Percentiles rank a stretch among this genome's conserved stretches.
phyloP scores from a whole-genome alignment of 768 basidiomycete genomes.

The Suillus fuscotomentosus region DNA sequence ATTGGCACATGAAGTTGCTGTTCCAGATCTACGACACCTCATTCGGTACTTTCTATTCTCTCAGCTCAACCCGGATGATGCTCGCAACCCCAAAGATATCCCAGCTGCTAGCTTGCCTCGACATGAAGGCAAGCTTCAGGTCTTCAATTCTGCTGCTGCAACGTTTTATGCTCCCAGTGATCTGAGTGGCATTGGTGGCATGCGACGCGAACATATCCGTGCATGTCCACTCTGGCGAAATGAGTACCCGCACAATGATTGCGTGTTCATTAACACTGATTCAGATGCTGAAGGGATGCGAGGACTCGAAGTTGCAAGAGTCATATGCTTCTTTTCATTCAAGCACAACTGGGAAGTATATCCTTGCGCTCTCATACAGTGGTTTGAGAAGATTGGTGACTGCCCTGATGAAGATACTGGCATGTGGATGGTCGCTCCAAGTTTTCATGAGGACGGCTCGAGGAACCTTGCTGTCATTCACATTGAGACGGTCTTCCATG shows the following conservation, averaged over 20 bases:
- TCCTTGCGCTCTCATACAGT: constrained; percentile 19
- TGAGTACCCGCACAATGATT: background rate
- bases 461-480: constrained; percentile 3
- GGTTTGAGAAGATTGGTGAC: constrained; percentile 15
- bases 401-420: constrained; percentile 19
- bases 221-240: constrained; percentile 18
- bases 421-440: constrained; percentile 7
- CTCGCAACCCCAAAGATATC: background rate
- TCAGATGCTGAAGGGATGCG: constrained; percentile 9
- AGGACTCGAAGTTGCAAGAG: constrained; percentile 14
- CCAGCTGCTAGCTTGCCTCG: background rate
- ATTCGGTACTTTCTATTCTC: background rate
- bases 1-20: background rate
- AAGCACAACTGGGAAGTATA: background rate
- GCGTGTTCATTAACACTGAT: constrained; percentile 13
- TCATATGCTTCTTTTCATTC: constrained; percentile 17
- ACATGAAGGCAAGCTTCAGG: background rate
- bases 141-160: background rate
- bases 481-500: constrained; percentile 2
- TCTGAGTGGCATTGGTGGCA: background rate
- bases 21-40: background rate
- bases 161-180: background rate
- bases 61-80: background rate
- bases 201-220: constrained; percentile 19
- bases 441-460: background rate